A percentile compares a stretch with the other conserved stretches of the same genome.
These are phyloP conservation scores for Coemansia sp. DNA, from an alignment of 192 early-diverging fungal species.

Conservation along the genomic window DNA sequence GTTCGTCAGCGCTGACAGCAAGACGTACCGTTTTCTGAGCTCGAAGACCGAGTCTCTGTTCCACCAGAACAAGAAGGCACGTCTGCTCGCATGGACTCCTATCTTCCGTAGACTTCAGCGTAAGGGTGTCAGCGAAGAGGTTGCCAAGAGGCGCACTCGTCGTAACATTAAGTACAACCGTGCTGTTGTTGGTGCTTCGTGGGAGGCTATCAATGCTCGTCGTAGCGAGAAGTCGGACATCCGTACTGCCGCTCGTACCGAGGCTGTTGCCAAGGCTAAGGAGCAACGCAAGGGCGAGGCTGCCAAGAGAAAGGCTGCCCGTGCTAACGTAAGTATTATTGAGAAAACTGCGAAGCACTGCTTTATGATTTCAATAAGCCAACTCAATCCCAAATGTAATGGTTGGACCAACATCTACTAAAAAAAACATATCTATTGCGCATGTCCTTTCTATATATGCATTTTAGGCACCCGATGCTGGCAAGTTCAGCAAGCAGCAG, in stretches of 20 bases:
- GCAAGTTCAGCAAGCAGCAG: constrained; percentile 47
- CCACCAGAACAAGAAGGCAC: constrained; percentile 95
- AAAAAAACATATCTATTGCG: too few species aligned
- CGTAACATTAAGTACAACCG: constrained; percentile 95
- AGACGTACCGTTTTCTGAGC: constrained; percentile 92
- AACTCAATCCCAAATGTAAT: too few species aligned
- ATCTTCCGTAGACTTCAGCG: constrained; percentile 98
- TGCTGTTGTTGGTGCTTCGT: constrained; percentile 91
- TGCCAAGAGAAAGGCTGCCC: constrained; percentile 84
- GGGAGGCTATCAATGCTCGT: constrained; percentile 96
- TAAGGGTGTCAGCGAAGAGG: constrained; percentile 97
- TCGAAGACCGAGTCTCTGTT: constrained; percentile 97
- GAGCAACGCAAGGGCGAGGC: constrained; percentile 86
- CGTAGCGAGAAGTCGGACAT: constrained; percentile 95
- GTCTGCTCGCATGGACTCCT: constrained; percentile 96
- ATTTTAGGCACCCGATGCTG: constrained; percentile 29
- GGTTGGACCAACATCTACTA: too few species aligned
- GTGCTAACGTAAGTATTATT: constrained; percentile 57
- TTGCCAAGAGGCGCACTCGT: constrained; percentile 93
- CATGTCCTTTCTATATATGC: background rate
- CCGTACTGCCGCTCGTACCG: constrained; percentile 84
- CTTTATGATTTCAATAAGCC: too few species aligned
- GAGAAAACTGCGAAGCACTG: too few species aligned
- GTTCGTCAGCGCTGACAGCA: constrained; percentile 85
- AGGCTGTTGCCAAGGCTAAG: constrained; percentile 86